A percentile compares a stretch with the other conserved stretches of the same genome.
These are phyloP conservation scores for Ceratobasidium sp. DNA, from an alignment of 1,284 basidiomycete genomes.

Conservation along the genomic window DNA sequence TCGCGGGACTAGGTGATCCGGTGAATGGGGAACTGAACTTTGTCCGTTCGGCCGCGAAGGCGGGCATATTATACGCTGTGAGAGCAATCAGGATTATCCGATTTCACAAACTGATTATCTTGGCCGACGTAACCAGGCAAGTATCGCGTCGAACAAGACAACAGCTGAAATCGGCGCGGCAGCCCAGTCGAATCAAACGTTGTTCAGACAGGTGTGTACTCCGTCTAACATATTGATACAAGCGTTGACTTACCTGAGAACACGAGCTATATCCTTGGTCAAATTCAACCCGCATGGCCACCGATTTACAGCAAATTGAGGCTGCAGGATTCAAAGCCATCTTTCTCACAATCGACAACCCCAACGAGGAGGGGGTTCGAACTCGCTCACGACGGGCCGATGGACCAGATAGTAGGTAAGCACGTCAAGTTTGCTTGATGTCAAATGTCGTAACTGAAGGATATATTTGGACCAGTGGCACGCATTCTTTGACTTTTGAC, in stretches of 20 bases:
- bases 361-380: constrained; percentile 54
- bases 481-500: background rate
- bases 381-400: constrained; percentile 52
- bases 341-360: constrained; percentile 52
- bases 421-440: background rate
- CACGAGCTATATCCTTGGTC: constrained; percentile 36
- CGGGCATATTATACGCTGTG: constrained; percentile 21
- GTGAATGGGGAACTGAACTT: constrained; percentile 36
- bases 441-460: background rate
- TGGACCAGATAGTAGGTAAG: constrained; percentile 37
- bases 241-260: background rate
- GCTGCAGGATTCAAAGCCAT: constrained; percentile 26
- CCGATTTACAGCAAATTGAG: constrained; percentile 24
- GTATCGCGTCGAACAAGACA: constrained; percentile 26
- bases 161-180: constrained; percentile 27
- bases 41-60: constrained; percentile 9
- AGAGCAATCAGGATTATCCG: background rate
- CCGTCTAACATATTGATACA: background rate
- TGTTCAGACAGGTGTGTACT: constrained; percentile 31
- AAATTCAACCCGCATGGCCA: constrained; percentile 3
- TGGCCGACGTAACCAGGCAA: constrained; percentile 21
- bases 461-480: constrained; percentile 2
- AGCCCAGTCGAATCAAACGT: constrained; percentile 2
- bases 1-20: constrained; percentile 27
- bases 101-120: background rate